phyloP scores from a whole-genome alignment of 192 early-diverging fungal species.

The Tieghemiomyces parasiticus region DNA sequence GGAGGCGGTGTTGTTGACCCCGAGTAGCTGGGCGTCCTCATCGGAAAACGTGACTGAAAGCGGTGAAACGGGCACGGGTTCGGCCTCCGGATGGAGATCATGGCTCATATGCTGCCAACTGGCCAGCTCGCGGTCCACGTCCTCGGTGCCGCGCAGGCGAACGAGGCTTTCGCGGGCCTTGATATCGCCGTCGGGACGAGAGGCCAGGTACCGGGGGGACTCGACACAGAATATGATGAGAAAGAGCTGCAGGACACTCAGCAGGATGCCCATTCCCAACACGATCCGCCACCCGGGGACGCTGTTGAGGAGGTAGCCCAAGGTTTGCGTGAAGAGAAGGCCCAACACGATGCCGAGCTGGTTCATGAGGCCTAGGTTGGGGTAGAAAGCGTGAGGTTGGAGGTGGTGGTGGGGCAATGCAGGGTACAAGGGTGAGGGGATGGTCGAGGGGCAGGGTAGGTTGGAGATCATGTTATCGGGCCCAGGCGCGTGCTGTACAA shows the following conservation, averaged over 20 bases:
- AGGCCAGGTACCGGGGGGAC: constrained; percentile 53
- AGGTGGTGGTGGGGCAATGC: not conserved
- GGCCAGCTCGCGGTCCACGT: constrained; percentile 35
- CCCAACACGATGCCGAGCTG: constrained; percentile 75
- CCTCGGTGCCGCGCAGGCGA: constrained; percentile 32
- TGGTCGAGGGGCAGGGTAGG: too few relatives aligned
- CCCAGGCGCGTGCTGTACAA: too few relatives aligned
- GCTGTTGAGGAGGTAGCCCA: constrained; percentile 44
- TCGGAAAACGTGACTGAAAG: not conserved
- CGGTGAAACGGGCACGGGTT: constrained; percentile 15
- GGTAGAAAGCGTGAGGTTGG: not conserved
- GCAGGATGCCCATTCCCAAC: constrained; percentile 37
- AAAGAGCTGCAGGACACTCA: constrained; percentile 45
- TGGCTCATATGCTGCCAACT: constrained; percentile 19
- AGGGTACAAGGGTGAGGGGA: too few relatives aligned
- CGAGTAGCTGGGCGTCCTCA: not conserved
- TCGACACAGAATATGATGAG: constrained; percentile 65
- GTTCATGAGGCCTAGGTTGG: constrained; percentile 51
- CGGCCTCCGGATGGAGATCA: constrained; percentile 14
- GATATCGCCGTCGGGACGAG: constrained; percentile 27
- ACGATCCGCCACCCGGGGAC: constrained; percentile 56
- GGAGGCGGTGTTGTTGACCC: not conserved
- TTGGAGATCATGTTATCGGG: too few relatives aligned
- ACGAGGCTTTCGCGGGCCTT: constrained; percentile 36
- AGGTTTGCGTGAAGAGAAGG: constrained; percentile 55